phyloP scores from a whole-genome alignment of 2,329 filamentous ascomycete species.

The Emericellopsis cladophorae region DNA sequence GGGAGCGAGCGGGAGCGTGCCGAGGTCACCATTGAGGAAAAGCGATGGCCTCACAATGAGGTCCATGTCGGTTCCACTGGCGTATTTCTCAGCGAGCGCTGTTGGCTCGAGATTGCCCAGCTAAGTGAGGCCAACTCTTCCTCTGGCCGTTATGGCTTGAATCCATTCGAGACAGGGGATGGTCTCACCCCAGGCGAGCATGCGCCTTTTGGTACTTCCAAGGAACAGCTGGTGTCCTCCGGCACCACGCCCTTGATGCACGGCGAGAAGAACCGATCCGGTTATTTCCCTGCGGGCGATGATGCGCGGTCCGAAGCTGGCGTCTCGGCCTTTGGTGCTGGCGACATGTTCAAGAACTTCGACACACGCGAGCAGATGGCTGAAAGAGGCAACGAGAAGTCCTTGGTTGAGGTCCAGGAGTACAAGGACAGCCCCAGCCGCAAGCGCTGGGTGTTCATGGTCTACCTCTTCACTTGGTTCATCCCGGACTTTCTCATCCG shows the following conservation, averaged over 20 bases:
- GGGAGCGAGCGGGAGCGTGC: conserved; percentile 88
- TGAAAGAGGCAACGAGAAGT: conserved; percentile 85
- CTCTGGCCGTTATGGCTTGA: conserved; percentile 18
- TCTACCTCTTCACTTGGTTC: conserved; percentile 75
- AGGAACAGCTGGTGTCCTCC: conserved; percentile 42
- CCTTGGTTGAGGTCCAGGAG: conserved; percentile 83
- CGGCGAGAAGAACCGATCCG: conserved; percentile 63
- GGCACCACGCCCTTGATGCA: conserved; percentile 47
- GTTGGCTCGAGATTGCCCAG: conserved; percentile 83
- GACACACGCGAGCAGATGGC: conserved; percentile 91
- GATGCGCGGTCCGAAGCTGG: conserved; percentile 88
- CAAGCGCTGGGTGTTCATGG: conserved; percentile 81
- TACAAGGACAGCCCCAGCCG: conserved; percentile 64
- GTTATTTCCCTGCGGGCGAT: conserved; percentile 61
- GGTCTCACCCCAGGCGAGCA: conserved; percentile 46
- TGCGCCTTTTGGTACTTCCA: conserved; percentile 44
- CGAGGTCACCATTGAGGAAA: conserved; percentile 82
- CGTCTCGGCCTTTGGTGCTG: conserved; percentile 76
- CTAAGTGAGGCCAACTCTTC: conserved; percentile 50
- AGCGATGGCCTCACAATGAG: conserved; percentile 85
- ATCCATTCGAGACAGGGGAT: conserved; percentile 47
- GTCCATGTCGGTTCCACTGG: conserved; percentile 83
- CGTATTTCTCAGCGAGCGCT: conserved; percentile 88
- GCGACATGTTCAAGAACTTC: conserved; percentile 96
- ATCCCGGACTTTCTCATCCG: conserved; percentile 76